Percentiles rank a stretch among this genome's conserved stretches.
Evolutionary conservation across 2,329 filamentous ascomycete genomes (phyloP).

Genomic region (Clarireedia monteithiana): DNA sequence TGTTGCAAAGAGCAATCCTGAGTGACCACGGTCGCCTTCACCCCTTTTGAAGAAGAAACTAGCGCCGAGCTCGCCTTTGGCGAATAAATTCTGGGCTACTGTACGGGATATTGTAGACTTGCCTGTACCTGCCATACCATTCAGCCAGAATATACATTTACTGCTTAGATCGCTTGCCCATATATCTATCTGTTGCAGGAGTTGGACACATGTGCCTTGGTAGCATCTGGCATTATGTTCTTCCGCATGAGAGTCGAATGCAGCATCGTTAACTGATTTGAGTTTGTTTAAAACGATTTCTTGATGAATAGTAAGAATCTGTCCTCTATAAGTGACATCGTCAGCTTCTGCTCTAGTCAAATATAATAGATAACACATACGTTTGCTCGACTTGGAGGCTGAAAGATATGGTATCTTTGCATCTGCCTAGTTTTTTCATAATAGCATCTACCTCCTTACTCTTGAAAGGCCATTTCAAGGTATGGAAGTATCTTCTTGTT

Average conservation of each 20-base stretch:
- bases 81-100: conserved; percentile 20
- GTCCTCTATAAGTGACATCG: no score
- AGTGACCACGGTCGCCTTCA: conserved; percentile 23
- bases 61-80: conserved; percentile 19
- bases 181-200: no score
- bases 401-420: conserved; percentile 24
- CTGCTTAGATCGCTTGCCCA: no score
- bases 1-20: conserved; percentile 28
- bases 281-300: no score
- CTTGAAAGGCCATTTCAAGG: conserved; percentile 28
- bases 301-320: no score
- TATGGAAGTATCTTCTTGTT: conserved; percentile 6
- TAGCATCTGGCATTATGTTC: no score
- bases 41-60: conserved; percentile 28
- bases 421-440: conserved; percentile 25
- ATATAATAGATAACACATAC: conserved; percentile 20
- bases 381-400: conserved; percentile 31
- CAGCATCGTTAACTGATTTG: no score
- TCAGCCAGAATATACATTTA: conserved; percentile 28
- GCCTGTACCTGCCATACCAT: conserved; percentile 31
- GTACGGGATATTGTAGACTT: conserved; percentile 32
- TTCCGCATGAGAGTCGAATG: no score
- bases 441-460: conserved; percentile 29
- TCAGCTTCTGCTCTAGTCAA: conserved; percentile 6
- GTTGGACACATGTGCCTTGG: no score